Conservation (phyloP, 495 filamentous ascomycete species). For the Penicillium desertorum region DNA sequence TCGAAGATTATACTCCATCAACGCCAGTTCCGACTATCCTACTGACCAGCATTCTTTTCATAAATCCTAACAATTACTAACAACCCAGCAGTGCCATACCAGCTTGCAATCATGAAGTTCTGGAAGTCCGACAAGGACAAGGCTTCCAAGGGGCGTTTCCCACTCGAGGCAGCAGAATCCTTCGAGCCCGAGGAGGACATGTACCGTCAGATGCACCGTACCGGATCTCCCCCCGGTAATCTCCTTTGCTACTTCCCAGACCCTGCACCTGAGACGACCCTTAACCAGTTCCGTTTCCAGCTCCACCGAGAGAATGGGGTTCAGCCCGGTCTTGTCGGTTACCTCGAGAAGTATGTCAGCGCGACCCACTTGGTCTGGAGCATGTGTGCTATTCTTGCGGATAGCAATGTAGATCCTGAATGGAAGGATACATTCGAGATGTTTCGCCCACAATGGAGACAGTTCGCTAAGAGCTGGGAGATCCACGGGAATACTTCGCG, state of each 20-base stretch:
- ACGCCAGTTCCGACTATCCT: neutral
- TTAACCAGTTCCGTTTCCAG: slow-evolving; percentile 5
- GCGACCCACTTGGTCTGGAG: slow-evolving; percentile 1
- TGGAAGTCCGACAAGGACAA: no score
- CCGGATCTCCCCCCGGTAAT: neutral
- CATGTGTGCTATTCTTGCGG: slow-evolving; percentile 1
- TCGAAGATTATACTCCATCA: neutral
- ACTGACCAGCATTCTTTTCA: neutral
- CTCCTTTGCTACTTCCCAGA: neutral
- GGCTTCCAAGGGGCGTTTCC: neutral
- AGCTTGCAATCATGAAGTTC: neutral
- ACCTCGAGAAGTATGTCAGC: neutral
- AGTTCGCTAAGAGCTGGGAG: neutral
- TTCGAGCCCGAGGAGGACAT: neutral
- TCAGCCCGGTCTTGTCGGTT: neutral
- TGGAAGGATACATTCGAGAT: slow-evolving; percentile 1
- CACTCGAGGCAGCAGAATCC: neutral
- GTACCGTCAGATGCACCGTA: neutral
- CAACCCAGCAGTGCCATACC: neutral
- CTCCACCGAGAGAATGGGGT: neutral
- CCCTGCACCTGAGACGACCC: neutral
- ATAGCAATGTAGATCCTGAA: neutral
- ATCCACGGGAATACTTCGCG: neutral
- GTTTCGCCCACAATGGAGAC: neutral
- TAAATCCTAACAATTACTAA: no score